Conservation (phyloP, 345 rosid species). For the Camelina sativa region DNA sequence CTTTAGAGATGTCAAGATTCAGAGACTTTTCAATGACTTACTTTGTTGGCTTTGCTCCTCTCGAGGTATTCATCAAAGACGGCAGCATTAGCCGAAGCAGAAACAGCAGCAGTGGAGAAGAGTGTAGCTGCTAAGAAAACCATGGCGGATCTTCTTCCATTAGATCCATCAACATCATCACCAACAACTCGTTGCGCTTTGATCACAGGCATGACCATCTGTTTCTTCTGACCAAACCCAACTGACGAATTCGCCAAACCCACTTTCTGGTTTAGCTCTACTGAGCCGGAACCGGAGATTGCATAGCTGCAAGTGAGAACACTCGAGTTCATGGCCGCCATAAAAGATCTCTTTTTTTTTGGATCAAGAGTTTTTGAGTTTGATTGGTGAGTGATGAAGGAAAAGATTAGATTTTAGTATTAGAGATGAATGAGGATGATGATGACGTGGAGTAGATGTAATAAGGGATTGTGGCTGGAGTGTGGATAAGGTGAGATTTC, state of each 20-base stretch:
- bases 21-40: conserved; percentile 38
- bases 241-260: conserved; percentile 49
- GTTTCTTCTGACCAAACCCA: conserved; percentile 48
- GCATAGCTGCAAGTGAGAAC: conserved; percentile 83
- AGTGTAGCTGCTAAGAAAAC: conserved; percentile 72
- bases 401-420: conserved; percentile 45
- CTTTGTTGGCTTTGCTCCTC: conserved; percentile 97
- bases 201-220: conserved; percentile 62
- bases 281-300: conserved; percentile 64
- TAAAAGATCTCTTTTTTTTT: conserved; percentile 11
- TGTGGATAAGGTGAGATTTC: conserved; percentile 99
- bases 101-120: conserved; percentile 64
- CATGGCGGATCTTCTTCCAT: conserved; percentile 82
- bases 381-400: conserved; percentile 46
- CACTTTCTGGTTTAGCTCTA: conserved; percentile 67
- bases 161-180: conserved; percentile 44
- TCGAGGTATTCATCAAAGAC: conserved; percentile 94
- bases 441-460: conserved; percentile 47
- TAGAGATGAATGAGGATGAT: conserved; percentile 48
- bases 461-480: conserved; percentile 71
- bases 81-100: conserved; percentile 81
- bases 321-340: conserved; percentile 88
- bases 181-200: conserved; percentile 55
- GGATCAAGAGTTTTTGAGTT: conserved; percentile 4
- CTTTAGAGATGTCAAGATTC: conserved; percentile 7